phyloP scores from a whole-genome alignment of 2,329 filamentous ascomycete species.

The Geosmithia flava region DNA sequence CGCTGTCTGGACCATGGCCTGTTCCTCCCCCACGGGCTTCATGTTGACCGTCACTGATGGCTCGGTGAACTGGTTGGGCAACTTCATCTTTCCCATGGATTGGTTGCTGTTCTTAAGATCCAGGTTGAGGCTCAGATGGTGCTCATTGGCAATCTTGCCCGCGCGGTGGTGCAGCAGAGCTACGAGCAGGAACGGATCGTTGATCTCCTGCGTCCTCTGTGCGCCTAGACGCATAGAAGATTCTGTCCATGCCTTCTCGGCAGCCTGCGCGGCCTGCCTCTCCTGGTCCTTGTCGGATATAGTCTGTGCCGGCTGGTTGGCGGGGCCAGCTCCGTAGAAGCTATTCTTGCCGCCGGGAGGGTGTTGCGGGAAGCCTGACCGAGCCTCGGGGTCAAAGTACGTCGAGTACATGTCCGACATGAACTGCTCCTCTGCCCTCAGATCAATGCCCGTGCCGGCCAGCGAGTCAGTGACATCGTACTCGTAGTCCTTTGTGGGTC shows the following conservation, averaged over 20 bases:
- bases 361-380: conserved; percentile 38
- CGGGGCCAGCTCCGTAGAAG: conserved; percentile 53
- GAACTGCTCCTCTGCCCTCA: conserved; percentile 76
- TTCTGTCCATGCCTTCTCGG: conserved; percentile 52
- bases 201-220: conserved; percentile 55
- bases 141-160: conserved; percentile 44
- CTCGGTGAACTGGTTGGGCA: conserved; percentile 33
- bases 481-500: conserved; percentile 46
- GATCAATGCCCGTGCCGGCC: conserved; percentile 73
- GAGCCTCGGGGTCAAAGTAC: conserved; percentile 32
- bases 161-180: conserved; percentile 46
- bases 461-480: conserved; percentile 77
- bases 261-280: conserved; percentile 52
- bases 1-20: conserved; percentile 47
- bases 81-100: conserved; percentile 33
- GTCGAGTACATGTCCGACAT: conserved; percentile 55
- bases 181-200: conserved; percentile 60
- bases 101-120: conserved; percentile 36
- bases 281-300: conserved; percentile 39
- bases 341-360: conserved; percentile 40
- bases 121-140: conserved; percentile 41
- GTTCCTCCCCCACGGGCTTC: conserved; percentile 44
- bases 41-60: conserved; percentile 41
- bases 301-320: conserved; percentile 46
- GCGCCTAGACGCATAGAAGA: conserved; percentile 50